Evolutionary conservation across 2,329 filamentous ascomycete genomes (phyloP), one percentile per base, ranked within the genome.

Genomic region (Colletotrichum brevisporum): DNA sequence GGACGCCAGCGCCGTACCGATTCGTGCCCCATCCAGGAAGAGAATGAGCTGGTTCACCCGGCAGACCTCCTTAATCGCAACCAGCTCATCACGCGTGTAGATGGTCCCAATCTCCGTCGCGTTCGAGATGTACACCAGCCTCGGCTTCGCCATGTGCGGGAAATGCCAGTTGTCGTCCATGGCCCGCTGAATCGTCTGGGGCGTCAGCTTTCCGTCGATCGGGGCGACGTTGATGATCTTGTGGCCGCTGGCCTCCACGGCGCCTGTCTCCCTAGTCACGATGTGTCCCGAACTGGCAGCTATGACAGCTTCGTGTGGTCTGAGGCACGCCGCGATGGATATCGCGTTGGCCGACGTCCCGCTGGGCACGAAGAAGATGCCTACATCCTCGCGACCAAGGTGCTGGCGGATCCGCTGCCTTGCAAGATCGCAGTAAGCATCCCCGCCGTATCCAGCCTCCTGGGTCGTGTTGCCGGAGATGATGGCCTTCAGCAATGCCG

Each of bases 281-380:
- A 86, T 86, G 54, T 86, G 84, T 0, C 85, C 84, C 0, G 84
- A 81, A 26, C 82, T 82, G 2, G 84, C 79, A 4, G 84, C 83
- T n/a, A 86, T 81, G 18, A 86, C 84, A 1, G 84, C 84, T 66
- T 86, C 85, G 61, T 85, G 84, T 0, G 84, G 83, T 0, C 84
- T 80, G 6, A 86, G 76, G 47, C 84, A 86, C 9, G 83, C 84
- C 0, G 83, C 84, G 52, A 86, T 86, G 51, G 82, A 85, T 60
- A 86, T 86, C 45, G 84, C 80, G 62, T 86, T 86, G 39, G 85
- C 84, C 0, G 84, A 84, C 0, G 84, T 86, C 13, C 84, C 84
- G 62, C 83, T 86, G 1, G 85, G 84, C 0, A 86, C 85, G 59
- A 86, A 86, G 73, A 84, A 84, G 63, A 86, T 79, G 52, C 82